A percentile compares a stretch with the other conserved stretches of the same genome.
These are phyloP conservation scores for Thamnidium elegans DNA, from an alignment of 192 early-diverging fungal species.

Conservation along the genomic window DNA sequence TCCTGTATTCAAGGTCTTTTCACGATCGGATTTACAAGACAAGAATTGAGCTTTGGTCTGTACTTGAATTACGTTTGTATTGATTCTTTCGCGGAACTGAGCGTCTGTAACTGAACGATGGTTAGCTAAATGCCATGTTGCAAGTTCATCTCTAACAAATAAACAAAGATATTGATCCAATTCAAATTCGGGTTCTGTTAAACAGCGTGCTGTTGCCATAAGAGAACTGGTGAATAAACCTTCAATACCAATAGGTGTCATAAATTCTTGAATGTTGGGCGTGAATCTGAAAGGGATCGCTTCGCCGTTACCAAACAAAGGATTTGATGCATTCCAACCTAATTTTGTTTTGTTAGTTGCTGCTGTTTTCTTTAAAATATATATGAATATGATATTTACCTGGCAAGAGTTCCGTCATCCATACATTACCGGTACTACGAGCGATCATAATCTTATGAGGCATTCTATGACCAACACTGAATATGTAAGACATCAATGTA, in stretches of 20 bases:
- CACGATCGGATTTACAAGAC: conserved; percentile 70
- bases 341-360: background rate
- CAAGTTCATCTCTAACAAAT: conserved; percentile 94
- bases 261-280: conserved; percentile 94
- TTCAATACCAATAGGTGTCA: conserved; percentile 90
- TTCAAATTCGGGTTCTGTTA: conserved; percentile 85
- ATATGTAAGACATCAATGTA: conserved; percentile 89
- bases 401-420: conserved; percentile 83
- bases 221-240: conserved; percentile 84
- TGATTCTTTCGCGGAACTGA: conserved; percentile 66
- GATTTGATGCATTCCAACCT: conserved; percentile 43
- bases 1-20: conserved; percentile 55
- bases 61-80: conserved; percentile 71
- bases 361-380: too few relatives aligned
- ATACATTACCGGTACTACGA: conserved; percentile 79
- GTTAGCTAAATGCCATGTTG: conserved; percentile 67
- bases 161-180: conserved; percentile 90
- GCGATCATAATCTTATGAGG: conserved; percentile 92
- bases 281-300: conserved; percentile 97
- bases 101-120: conserved; percentile 58
- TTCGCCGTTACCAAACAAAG: conserved; percentile 70
- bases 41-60: conserved; percentile 63
- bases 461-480: conserved; percentile 83
- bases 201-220: conserved; percentile 79
- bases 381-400: conserved; percentile 42